These are phyloP conservation scores for Fistulina hepatica DNA, from an alignment of 1,284 basidiomycete genomes.

Conservation along the genomic window DNA sequence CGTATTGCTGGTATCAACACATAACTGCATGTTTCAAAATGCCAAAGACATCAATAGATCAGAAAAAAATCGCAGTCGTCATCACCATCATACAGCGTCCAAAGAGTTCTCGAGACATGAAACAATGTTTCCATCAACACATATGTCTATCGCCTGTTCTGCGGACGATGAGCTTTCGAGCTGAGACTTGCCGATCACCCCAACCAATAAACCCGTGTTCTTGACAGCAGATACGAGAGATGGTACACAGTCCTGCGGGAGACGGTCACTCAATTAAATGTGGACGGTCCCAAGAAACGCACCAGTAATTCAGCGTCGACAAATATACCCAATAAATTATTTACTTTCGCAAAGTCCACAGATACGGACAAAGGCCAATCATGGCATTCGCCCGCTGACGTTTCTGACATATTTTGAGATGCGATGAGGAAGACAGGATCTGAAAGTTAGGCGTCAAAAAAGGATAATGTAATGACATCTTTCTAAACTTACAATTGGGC, in stretches of 20 bases:
- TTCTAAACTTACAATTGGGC: conserved; percentile 71
- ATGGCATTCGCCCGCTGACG: conserved; percentile 45
- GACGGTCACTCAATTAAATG: not conserved
- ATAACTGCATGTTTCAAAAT: no score
- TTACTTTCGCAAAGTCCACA: conserved; percentile 88
- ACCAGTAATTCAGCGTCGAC: conserved; percentile 86
- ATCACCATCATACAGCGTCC: no score
- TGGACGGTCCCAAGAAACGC: conserved; percentile 10
- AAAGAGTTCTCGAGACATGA: no score
- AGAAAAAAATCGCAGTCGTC: no score
- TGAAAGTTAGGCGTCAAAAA: conserved; percentile 23
- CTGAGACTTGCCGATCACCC: conserved; percentile 78
- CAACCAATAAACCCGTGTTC: conserved; percentile 80
- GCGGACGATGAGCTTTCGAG: no score
- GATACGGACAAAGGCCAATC: conserved; percentile 83
- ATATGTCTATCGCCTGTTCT: no score
- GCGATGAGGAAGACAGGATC: conserved; percentile 88
- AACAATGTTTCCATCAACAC: no score
- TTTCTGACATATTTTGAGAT: conserved; percentile 37
- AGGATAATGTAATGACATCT: conserved; percentile 14
- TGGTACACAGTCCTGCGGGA: conserved; percentile 56
- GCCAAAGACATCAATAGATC: no score
- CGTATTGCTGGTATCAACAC: no score
- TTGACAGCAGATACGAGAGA: conserved; percentile 79
- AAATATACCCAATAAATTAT: conserved; percentile 90